These are phyloP conservation scores for Chlorella sp. DNA, from an alignment of 139 green algal genomes.

Conservation along the genomic window DNA sequence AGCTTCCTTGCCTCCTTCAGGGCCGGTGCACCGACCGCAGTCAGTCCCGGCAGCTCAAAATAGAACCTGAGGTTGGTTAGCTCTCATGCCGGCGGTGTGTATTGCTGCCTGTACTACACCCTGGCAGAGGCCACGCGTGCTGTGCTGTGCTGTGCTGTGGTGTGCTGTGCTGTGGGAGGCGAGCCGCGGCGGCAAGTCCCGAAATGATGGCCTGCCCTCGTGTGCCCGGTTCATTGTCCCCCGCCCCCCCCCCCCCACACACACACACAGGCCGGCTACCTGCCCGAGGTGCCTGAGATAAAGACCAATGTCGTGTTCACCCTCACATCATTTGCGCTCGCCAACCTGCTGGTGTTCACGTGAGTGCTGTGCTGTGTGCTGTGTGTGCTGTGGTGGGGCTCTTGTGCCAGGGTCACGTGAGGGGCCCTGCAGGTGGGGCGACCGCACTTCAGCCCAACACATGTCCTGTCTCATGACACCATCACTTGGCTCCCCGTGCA, in stretches of 20 bases:
- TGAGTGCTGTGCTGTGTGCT: background rate
- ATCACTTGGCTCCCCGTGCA: too few species aligned
- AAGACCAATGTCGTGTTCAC: conserved; percentile 4
- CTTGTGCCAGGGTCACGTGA: too few species aligned
- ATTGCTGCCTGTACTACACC: too few species aligned
- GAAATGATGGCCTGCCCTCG: background rate
- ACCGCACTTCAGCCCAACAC: too few species aligned
- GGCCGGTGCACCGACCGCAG: too few species aligned
- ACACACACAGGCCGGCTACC: background rate
- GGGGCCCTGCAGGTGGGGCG: too few species aligned
- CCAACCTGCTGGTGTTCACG: conserved; percentile 24
- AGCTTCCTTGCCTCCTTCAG: background rate
- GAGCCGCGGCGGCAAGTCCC: background rate
- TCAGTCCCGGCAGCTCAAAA: too few species aligned
- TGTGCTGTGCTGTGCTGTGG: background rate
- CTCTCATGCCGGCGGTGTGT: too few species aligned
- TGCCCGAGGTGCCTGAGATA: background rate
- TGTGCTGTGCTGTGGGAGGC: background rate
- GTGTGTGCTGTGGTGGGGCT: too few species aligned
- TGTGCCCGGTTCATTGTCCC: background rate
- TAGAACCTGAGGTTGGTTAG: too few species aligned
- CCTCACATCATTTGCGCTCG: conserved; percentile 30
- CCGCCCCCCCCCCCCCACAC: background rate
- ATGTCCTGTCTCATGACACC: too few species aligned
- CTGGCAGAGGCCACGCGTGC: too few species aligned